Percentiles rank a stretch among this genome's conserved stretches.
Conservation (phyloP, 495 filamentous ascomycete species). For the Xylaria intraflava region DNA sequence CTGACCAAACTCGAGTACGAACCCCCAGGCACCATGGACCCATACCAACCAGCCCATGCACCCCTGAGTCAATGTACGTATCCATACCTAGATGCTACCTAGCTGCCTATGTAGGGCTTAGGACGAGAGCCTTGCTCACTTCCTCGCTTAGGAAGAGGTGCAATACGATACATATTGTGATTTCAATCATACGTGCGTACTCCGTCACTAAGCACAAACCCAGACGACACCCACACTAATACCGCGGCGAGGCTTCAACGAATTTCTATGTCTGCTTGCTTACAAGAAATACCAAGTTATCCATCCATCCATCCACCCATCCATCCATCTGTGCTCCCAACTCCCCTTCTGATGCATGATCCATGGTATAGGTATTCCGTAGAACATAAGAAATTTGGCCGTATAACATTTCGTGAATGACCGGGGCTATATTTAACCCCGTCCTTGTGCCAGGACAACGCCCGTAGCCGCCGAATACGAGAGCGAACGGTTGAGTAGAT, state of each 20-base stretch:
- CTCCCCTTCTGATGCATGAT: conserved; percentile 6
- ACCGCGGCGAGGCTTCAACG: neutral
- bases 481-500: neutral
- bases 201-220: conserved; percentile 2
- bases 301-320: too few relatives aligned
- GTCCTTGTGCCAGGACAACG: neutral
- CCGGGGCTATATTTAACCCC: neutral
- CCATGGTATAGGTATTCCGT: neutral
- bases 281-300: neutral
- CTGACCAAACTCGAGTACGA: too few relatives aligned
- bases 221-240: neutral
- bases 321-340: conserved; percentile 4
- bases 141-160: too few relatives aligned
- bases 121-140: too few relatives aligned
- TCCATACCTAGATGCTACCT: too few relatives aligned
- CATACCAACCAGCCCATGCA: too few relatives aligned
- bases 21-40: too few relatives aligned
- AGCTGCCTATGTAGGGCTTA: too few relatives aligned
- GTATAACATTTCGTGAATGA: neutral
- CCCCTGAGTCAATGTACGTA: too few relatives aligned
- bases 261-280: neutral
- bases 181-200: neutral
- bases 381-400: neutral
- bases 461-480: neutral
- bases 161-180: neutral